Conservation (phyloP, 1,284 basidiomycete species). For the Tylopilus orsonianus region DNA sequence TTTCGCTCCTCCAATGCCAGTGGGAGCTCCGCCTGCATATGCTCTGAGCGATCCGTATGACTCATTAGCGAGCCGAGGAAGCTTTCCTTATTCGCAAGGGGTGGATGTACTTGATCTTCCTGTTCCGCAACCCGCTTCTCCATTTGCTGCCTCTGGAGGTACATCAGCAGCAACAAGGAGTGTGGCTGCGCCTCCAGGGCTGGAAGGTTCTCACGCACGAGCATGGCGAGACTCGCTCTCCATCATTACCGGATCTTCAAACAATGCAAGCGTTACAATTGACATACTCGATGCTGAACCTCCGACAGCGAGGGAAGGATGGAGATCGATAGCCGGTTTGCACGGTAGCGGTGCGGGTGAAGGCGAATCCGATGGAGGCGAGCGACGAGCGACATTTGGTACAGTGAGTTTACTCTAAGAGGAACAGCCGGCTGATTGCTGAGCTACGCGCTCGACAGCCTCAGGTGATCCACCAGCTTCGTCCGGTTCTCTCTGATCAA, state of each 20-base stretch:
- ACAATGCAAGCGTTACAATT: constrained; percentile 41
- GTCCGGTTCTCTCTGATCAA: constrained; percentile 48
- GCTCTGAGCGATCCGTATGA: constrained; percentile 33
- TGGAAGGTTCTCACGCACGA: constrained; percentile 39
- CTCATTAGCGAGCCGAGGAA: constrained; percentile 17
- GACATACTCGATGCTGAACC: constrained; percentile 67
- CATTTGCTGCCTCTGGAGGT: constrained; percentile 44
- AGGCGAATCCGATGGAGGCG: constrained; percentile 27
- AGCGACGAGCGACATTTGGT: constrained; percentile 59
- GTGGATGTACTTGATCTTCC: constrained; percentile 64
- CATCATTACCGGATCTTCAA: constrained; percentile 36
- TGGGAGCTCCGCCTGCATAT: constrained; percentile 39
- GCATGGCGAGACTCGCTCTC: constrained; percentile 46
- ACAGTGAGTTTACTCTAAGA: constrained; percentile 40
- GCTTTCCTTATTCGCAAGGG: constrained; percentile 23
- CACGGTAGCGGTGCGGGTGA: constrained; percentile 26
- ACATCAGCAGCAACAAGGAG: constrained; percentile 29
- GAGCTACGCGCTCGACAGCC: constrained; percentile 30
- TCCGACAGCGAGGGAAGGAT: constrained; percentile 52
- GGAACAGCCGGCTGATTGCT: constrained; percentile 14
- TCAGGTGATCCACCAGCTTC: constrained; percentile 43
- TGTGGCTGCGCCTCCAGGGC: constrained; percentile 49
- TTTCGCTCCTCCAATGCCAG: constrained; percentile 16
- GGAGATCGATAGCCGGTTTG: constrained; percentile 51
- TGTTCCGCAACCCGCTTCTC: constrained; percentile 50